Conservation (phyloP, 2,329 filamentous ascomycete species). For the Paradendryphiella salina region DNA sequence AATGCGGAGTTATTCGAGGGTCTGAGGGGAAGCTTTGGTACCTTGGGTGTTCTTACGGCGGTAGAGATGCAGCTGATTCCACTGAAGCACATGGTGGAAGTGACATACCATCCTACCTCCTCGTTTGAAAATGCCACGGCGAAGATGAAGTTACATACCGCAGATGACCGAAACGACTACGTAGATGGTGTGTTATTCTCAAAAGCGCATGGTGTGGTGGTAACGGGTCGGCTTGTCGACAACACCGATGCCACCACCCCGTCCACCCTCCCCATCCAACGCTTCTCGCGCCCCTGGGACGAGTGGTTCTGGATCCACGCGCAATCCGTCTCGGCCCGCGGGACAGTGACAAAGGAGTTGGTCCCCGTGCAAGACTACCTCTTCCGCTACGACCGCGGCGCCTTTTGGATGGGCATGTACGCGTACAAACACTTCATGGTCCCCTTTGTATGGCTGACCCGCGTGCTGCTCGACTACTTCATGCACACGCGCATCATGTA, state of each 20-base stretch:
- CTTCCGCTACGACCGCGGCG: conserved; percentile 65
- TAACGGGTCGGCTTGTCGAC: conserved; percentile 61
- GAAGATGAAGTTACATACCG: conserved; percentile 53
- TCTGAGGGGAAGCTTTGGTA: conserved; percentile 63
- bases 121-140: conserved; percentile 55
- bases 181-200: conserved; percentile 69
- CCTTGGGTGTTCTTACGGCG: conserved; percentile 63
- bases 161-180: conserved; percentile 59
- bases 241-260: conserved; percentile 28
- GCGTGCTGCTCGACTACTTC: conserved; percentile 62
- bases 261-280: conserved; percentile 29
- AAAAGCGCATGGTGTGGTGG: conserved; percentile 59
- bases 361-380: conserved; percentile 60
- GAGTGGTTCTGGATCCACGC: conserved; percentile 77
- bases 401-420: conserved; percentile 65
- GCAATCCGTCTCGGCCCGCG: conserved; percentile 12
- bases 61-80: conserved; percentile 61
- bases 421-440: conserved; percentile 63
- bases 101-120: conserved; percentile 63
- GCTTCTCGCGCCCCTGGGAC: conserved; percentile 62
- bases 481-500: conserved; percentile 67
- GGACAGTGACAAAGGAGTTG: conserved; percentile 38
- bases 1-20: conserved; percentile 61
- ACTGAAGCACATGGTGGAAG: conserved; percentile 60
- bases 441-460: conserved; percentile 62